These are phyloP conservation scores for Phytopythium boreale DNA, from an alignment of 352 stramenopile species.

Conservation along the genomic window DNA sequence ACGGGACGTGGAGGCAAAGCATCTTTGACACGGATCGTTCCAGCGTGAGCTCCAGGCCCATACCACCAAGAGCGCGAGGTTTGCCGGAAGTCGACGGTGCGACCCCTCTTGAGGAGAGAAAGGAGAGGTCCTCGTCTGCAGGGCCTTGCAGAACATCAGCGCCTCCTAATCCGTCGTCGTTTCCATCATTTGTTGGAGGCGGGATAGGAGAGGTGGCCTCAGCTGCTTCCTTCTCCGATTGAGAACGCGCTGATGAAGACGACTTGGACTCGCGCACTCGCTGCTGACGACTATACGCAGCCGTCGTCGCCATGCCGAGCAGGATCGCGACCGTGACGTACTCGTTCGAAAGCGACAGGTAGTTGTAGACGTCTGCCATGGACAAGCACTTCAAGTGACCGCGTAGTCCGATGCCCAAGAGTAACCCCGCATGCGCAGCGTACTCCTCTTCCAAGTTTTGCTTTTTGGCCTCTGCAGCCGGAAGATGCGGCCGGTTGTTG, in stretches of 20 bases:
- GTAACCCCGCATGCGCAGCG: slow-evolving; percentile 91
- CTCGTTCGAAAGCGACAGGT: slow-evolving; percentile 95
- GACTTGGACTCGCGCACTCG: slow-evolving; percentile 12
- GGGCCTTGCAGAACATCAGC: background rate
- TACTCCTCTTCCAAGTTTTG: slow-evolving; percentile 80
- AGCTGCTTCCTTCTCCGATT: background rate
- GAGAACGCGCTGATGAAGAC: background rate
- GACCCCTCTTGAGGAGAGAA: background rate
- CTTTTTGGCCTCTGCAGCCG: slow-evolving; percentile 17
- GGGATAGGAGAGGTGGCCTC: background rate
- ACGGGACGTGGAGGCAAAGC: slow-evolving; percentile 97
- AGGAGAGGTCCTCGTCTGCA: background rate
- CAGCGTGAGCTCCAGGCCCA: slow-evolving; percentile 55
- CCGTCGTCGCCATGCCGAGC: slow-evolving; percentile 95
- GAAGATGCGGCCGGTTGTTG: slow-evolving; percentile 8
- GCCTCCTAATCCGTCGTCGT: background rate
- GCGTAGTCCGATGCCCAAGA: slow-evolving; percentile 94
- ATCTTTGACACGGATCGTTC: slow-evolving; percentile 95
- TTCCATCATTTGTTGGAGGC: background rate
- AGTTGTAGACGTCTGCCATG: slow-evolving; percentile 98
- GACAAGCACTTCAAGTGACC: slow-evolving; percentile 94
- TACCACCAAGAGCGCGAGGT: slow-evolving; percentile 29
- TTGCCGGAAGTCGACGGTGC: slow-evolving; percentile 17
- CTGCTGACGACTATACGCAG: slow-evolving; percentile 78
- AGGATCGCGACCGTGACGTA: slow-evolving; percentile 96